These are phyloP conservation scores for Phytophthora tentaculata DNA, from an alignment of 352 stramenopile species.

Conservation along the genomic window DNA sequence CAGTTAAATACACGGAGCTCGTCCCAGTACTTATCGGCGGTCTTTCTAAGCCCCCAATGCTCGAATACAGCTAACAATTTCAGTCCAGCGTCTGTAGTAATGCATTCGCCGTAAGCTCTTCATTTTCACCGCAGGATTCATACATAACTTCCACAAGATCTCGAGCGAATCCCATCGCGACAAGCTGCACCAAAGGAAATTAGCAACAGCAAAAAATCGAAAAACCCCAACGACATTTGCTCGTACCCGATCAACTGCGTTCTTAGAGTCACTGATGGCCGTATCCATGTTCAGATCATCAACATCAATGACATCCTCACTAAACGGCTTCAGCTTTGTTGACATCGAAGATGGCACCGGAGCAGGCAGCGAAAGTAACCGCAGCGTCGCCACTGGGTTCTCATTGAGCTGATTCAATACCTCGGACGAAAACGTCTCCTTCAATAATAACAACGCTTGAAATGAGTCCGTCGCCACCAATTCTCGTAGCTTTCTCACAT, in stretches of 20 bases:
- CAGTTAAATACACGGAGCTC: too few relatives aligned
- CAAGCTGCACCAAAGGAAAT: conserved; percentile 46
- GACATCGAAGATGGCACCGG: conserved; percentile 2
- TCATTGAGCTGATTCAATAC: conserved; percentile 52
- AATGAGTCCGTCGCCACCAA: conserved; percentile 45
- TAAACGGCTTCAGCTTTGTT: conserved; percentile 1
- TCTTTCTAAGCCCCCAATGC: too few relatives aligned
- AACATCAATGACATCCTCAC: conserved; percentile 24
- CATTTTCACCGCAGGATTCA: conserved; percentile 65
- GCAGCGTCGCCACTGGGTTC: conserved; percentile 47
- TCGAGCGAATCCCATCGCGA: conserved; percentile 60
- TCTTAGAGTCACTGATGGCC: background rate
- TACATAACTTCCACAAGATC: conserved; percentile 63
- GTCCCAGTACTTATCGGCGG: too few relatives aligned
- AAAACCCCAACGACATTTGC: background rate
- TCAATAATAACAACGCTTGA: conserved; percentile 55
- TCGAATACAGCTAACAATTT: too few relatives aligned
- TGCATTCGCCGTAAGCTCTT: conserved; percentile 59
- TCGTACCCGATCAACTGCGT: conserved; percentile 45
- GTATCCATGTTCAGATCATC: background rate
- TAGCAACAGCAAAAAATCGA: conserved; percentile 9
- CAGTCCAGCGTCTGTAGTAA: conserved; percentile 67
- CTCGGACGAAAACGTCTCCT: conserved; percentile 47
- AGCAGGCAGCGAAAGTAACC: conserved; percentile 35
- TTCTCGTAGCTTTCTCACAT: conserved; percentile 37